Conservation (phyloP, 2,329 filamentous ascomycete genomes). For the Arachnomyces sp. region DNA sequence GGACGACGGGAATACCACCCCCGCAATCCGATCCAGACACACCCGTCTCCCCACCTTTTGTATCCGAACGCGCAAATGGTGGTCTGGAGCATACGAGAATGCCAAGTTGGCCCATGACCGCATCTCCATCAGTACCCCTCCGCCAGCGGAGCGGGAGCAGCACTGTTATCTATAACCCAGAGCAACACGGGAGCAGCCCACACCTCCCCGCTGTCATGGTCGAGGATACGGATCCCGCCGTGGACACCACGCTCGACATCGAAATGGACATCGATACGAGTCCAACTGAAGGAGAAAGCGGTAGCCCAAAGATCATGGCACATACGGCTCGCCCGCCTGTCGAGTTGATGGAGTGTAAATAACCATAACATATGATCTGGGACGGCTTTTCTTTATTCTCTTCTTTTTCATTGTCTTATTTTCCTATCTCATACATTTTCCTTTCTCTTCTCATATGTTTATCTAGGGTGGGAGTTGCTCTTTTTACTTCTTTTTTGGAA, state of each 20-base stretch:
- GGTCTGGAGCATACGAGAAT: constrained; percentile 12
- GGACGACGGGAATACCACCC: neutral
- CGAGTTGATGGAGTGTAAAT: constrained; percentile 46
- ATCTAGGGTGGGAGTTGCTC: too few relatives aligned
- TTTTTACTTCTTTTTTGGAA: constrained; percentile 9
- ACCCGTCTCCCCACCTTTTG: constrained; percentile 9
- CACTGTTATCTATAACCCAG: constrained; percentile 56
- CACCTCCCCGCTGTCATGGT: constrained; percentile 57
- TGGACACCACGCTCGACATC: constrained; percentile 37
- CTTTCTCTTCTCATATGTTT: constrained; percentile 5
- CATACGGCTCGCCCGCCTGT: constrained; percentile 51
- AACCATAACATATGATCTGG: neutral
- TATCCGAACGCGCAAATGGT: constrained; percentile 4
- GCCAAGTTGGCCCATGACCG: constrained; percentile 20
- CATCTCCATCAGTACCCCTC: constrained; percentile 14
- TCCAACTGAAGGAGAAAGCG: constrained; percentile 35
- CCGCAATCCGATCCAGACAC: constrained; percentile 4
- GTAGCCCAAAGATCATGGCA: constrained; percentile 33
- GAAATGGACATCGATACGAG: constrained; percentile 35
- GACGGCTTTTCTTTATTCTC: neutral
- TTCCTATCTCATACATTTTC: neutral
- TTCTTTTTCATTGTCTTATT: constrained; percentile 3
- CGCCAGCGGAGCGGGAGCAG: constrained; percentile 43
- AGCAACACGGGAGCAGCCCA: constrained; percentile 54
- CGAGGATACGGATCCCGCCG: constrained; percentile 48